Conservation (phyloP, 306 rosid species). For the Ceratonia siliqua region DNA sequence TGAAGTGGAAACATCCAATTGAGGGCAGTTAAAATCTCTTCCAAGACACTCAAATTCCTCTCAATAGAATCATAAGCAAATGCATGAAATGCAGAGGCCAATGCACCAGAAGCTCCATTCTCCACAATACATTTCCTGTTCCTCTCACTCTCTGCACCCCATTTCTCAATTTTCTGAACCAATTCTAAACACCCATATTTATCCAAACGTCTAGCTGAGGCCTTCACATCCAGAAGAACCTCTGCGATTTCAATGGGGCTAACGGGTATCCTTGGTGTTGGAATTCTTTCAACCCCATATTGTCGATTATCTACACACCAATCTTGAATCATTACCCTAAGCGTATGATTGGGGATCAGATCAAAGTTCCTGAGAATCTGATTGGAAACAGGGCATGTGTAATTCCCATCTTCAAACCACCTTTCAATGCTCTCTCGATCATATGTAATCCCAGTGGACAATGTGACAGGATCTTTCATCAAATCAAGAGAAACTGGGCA, state of each 20-base stretch:
- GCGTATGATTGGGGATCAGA: constrained; percentile 67
- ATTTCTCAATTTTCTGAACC: constrained; percentile 45
- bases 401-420: constrained; percentile 73
- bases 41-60: constrained; percentile 43
- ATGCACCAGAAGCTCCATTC: constrained; percentile 49
- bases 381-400: constrained; percentile 65
- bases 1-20: constrained; percentile 69
- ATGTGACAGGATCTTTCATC: constrained; percentile 85
- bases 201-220: constrained; percentile 35
- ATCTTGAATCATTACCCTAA: constrained; percentile 70
- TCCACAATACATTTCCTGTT: constrained; percentile 52
- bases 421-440: constrained; percentile 69
- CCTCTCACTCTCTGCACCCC: constrained; percentile 62
- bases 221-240: constrained; percentile 33
- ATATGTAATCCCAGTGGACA: constrained; percentile 75
- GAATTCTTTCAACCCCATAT: constrained; percentile 63
- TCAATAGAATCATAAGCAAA: constrained; percentile 51
- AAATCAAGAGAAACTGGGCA: constrained; percentile 75
- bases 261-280: constrained; percentile 66
- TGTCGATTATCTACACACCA: constrained; percentile 64
- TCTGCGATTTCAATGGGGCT: constrained; percentile 45
- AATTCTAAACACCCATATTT: constrained; percentile 46
- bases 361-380: constrained; percentile 54
- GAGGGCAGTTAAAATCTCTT: constrained; percentile 56
- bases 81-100: constrained; percentile 54